Conservation (phyloP, 2,329 filamentous ascomycete genomes). For the Blastomyces gilchristii region DNA sequence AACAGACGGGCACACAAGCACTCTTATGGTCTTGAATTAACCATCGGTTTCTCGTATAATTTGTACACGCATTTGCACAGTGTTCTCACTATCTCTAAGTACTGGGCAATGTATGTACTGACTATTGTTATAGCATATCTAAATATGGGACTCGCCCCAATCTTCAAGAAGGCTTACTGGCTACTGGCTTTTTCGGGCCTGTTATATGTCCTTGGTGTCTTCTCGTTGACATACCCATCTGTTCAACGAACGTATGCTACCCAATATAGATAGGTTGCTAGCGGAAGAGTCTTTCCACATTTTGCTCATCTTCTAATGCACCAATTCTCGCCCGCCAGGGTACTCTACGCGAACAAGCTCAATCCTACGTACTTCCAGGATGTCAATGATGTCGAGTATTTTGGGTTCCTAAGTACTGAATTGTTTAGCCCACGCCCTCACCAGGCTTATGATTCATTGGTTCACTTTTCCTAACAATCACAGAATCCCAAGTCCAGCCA, state of each 20-base stretch:
- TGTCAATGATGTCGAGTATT: conserved; percentile 64
- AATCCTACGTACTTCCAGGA: conserved; percentile 63
- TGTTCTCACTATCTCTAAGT: not conserved
- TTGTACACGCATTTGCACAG: not conserved
- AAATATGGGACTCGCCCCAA: conserved; percentile 32
- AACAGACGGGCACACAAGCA: not conserved
- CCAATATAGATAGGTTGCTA: not conserved
- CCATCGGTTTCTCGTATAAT: not conserved
- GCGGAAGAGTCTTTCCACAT: not conserved
- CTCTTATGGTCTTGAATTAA: not conserved
- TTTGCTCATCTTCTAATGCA: not conserved
- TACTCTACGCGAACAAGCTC: conserved; percentile 73
- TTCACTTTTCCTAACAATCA: conserved; percentile 11
- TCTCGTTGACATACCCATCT: conserved; percentile 54
- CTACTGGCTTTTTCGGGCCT: conserved; percentile 50
- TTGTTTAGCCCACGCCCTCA: not conserved
- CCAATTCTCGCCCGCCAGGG: conserved; percentile 39
- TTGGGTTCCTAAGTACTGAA: conserved; percentile 66
- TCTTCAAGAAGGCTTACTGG: conserved; percentile 46
- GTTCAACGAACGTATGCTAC: conserved; percentile 67
- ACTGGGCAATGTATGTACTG: not conserved
- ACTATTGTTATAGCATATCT: not conserved
- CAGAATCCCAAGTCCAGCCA: conserved; percentile 78
- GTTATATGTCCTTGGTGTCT: conserved; percentile 58
- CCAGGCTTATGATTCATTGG: not conserved